Evolutionary conservation across 345 rosid species (phyloP), one percentile per base, ranked within the genome.

Genomic region (Alliaria petiolata): DNA sequence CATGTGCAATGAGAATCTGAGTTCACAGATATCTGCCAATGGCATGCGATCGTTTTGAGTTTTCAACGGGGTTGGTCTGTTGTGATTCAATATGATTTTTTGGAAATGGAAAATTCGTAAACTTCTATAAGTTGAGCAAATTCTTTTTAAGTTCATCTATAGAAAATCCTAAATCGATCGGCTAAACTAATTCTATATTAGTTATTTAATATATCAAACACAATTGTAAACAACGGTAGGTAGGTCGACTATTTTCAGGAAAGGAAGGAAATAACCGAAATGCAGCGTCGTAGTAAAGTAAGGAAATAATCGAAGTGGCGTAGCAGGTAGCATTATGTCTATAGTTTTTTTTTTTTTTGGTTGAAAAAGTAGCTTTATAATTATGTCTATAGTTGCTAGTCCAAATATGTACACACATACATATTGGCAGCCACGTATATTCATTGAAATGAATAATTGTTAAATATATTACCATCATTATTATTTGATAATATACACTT

Each of bases 1-100:
- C 62, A 67, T 53, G 52, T 67, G 71, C 62, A 28, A 15, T 43
- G 64, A 68, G 55, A 69, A 33, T 56, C 45, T 67, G 7, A 55
- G 25, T 7, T 55, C 42, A 26, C 28, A 12, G 30, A 67, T 42
- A 65, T 35, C n/a, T 26, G 62, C 53, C 61, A 53, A 17, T 35
- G 53, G n/a, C 8, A 43, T 54, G 53, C 43, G 19, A 31, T 50
- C 34, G 5, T 19, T 42, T 42, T 42, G 33, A 40, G 43, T 53
- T 13, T 40, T n/a, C n/a, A 30, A 42, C 1, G 50, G 71, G 30
- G 45, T n/a, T n/a, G n/a, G n/a, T 20, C 53, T 46, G 16, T 39
- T 49, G 5, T 52, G 46, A 26, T 3, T 25, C 16, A 12, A 25
- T 10, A 13, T 13, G 4, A 4, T 38, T 38, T 11, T 1, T 50